A percentile compares a stretch with the other conserved stretches of the same genome.
phyloP scores from a whole-genome alignment of 2,329 filamentous ascomycete genomes.

The Curvularia eragrostidis region DNA sequence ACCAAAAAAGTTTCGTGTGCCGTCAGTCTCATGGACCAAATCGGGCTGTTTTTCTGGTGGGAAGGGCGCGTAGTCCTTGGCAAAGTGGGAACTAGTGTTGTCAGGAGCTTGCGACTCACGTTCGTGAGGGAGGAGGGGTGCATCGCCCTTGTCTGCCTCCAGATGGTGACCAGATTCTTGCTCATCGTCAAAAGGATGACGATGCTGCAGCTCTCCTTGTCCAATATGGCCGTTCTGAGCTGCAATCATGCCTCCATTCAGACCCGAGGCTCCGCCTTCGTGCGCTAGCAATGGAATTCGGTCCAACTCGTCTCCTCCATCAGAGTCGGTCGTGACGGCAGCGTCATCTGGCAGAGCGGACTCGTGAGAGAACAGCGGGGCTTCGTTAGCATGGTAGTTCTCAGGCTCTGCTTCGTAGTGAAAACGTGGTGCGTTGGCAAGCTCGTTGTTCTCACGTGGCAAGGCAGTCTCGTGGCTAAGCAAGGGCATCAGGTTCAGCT shows the following conservation, averaged over 20 bases:
- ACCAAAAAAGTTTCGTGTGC: slow-evolving; percentile 18
- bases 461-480: slow-evolving; percentile 22
- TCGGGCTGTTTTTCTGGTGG: slow-evolving; percentile 14
- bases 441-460: slow-evolving; percentile 11
- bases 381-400: slow-evolving; percentile 12
- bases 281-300: slow-evolving; percentile 47
- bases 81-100: slow-evolving; percentile 25
- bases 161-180: background rate
- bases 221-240: slow-evolving; percentile 25
- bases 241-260: slow-evolving; percentile 21
- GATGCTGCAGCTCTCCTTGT: slow-evolving; percentile 20
- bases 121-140: slow-evolving; percentile 35
- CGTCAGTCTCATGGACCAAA: slow-evolving; percentile 21
- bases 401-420: slow-evolving; percentile 19
- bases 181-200: slow-evolving; percentile 15
- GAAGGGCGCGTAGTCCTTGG: slow-evolving; percentile 18
- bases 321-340: slow-evolving; percentile 14
- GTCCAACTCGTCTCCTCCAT: slow-evolving; percentile 32
- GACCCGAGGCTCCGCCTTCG: slow-evolving; percentile 38
- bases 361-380: slow-evolving; percentile 34
- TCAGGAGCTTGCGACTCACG: slow-evolving; percentile 20
- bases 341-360: slow-evolving; percentile 16
- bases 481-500: slow-evolving; percentile 20
- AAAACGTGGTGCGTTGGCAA: slow-evolving; percentile 21
- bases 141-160: slow-evolving; percentile 16